Conservation (phyloP, 441 rosid species). For the Adansonia rubrostipa region DNA sequence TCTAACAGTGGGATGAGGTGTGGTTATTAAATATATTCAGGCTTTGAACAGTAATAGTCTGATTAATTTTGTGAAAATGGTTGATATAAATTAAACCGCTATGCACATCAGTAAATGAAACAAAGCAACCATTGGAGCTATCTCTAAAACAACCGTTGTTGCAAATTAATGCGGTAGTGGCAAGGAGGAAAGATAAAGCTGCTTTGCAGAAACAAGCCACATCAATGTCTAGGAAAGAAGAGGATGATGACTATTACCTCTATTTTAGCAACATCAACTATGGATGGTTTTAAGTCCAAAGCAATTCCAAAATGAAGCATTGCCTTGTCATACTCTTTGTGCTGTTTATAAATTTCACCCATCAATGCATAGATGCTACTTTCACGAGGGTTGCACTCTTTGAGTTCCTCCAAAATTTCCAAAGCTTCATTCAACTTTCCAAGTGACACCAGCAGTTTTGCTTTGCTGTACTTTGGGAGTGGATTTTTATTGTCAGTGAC, state of each 20-base stretch:
- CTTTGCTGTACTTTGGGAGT: constrained; percentile 92
- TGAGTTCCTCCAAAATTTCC: constrained; percentile 83
- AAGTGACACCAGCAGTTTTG: constrained; percentile 65
- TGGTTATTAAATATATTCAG: background rate
- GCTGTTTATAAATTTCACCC: constrained; percentile 74
- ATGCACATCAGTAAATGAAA: background rate
- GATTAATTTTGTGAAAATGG: background rate
- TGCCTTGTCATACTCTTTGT: constrained; percentile 69
- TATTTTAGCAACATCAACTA: constrained; percentile 73
- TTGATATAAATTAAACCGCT: background rate
- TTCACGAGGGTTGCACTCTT: constrained; percentile 79
- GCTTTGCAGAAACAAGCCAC: background rate
- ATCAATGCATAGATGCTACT: constrained; percentile 84
- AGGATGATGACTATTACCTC: constrained; percentile 52
- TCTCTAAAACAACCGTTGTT: background rate
- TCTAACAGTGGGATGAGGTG: background rate
- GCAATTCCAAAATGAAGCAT: constrained; percentile 86
- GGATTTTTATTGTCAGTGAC: constrained; percentile 78
- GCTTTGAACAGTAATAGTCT: background rate
- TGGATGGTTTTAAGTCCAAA: constrained; percentile 82
- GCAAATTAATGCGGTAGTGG: background rate
- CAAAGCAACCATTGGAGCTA: constrained; percentile 1
- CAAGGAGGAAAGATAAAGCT: background rate
- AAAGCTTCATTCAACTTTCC: constrained; percentile 69
- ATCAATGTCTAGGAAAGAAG: constrained; percentile 15